Conservation (phyloP, 2,329 filamentous ascomycete species). For the Ampelomyces quisqualis region DNA sequence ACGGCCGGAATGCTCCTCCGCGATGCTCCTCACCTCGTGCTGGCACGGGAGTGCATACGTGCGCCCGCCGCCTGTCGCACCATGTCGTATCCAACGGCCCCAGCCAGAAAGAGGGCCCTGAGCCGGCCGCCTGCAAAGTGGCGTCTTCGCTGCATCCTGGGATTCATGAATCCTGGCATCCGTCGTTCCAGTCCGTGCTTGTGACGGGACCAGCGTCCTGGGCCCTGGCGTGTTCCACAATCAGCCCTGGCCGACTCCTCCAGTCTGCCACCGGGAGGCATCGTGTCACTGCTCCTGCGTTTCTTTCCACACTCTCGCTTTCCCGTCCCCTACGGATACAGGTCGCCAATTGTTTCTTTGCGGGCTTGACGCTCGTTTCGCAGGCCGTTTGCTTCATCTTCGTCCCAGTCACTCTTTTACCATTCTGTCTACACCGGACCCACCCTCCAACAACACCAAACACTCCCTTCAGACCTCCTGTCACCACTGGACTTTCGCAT, state of each 20-base stretch:
- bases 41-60: slow-evolving; percentile 33
- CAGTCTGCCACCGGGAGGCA: slow-evolving; percentile 27
- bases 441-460: background rate
- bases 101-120: slow-evolving; percentile 19
- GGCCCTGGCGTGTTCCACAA: slow-evolving; percentile 28
- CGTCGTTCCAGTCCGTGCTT: slow-evolving; percentile 23
- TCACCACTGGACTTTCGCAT: no score
- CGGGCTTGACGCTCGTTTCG: slow-evolving; percentile 35
- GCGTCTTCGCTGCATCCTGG: slow-evolving; percentile 20
- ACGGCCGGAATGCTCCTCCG: slow-evolving; percentile 4
- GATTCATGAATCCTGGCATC: no score
- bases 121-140: slow-evolving; percentile 16
- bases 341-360: slow-evolving; percentile 16
- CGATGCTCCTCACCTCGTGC: slow-evolving; percentile 19
- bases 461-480: background rate
- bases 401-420: slow-evolving; percentile 23
- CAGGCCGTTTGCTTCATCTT: slow-evolving; percentile 12
- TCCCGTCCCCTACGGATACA: slow-evolving; percentile 18
- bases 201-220: slow-evolving; percentile 15
- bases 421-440: slow-evolving; percentile 2
- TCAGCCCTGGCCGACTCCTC: slow-evolving; percentile 26
- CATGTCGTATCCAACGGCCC: slow-evolving; percentile 25
- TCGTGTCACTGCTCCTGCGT: slow-evolving; percentile 20
- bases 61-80: slow-evolving; percentile 35
- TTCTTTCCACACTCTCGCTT: slow-evolving; percentile 17